phyloP scores from a whole-genome alignment of 805 yeast species.

The Metschnikowia vanudenii region DNA sequence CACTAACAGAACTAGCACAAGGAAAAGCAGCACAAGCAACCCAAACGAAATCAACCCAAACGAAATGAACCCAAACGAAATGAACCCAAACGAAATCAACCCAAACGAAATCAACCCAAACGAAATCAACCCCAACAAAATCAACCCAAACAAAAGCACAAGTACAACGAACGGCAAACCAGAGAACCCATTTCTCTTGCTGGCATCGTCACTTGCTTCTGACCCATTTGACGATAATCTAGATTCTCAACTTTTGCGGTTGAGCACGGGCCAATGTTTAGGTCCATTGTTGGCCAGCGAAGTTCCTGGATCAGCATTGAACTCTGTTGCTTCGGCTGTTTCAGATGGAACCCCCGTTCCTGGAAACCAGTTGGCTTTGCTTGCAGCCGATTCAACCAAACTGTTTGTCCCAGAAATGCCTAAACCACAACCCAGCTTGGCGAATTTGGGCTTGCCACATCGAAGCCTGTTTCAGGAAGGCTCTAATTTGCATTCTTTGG shows the following conservation, averaged over 20 bases:
- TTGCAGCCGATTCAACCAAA: not conserved
- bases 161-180: not conserved
- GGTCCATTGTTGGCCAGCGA: not conserved
- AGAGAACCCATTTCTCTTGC: slow-evolving; percentile 8
- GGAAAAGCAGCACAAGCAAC: too few relatives aligned
- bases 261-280: not conserved
- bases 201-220: slow-evolving; percentile 17
- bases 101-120: too few relatives aligned
- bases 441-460: too few relatives aligned
- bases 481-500: too few relatives aligned
- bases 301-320: not conserved
- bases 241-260: slow-evolving; percentile 20
- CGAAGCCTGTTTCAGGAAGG: too few relatives aligned
- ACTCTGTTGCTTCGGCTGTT: not conserved
- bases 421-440: not conserved
- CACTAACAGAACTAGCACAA: not conserved
- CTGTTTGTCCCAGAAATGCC: not conserved
- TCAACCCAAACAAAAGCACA: not conserved
- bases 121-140: too few relatives aligned
- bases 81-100: too few relatives aligned
- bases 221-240: slow-evolving; percentile 29
- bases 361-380: slow-evolving; percentile 18
- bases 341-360: slow-evolving; percentile 11
- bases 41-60: too few relatives aligned
- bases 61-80: too few relatives aligned